Base-by-base conservation (phyloP, 805 yeast genomes). In the Ogataea pignaliae region DNA sequence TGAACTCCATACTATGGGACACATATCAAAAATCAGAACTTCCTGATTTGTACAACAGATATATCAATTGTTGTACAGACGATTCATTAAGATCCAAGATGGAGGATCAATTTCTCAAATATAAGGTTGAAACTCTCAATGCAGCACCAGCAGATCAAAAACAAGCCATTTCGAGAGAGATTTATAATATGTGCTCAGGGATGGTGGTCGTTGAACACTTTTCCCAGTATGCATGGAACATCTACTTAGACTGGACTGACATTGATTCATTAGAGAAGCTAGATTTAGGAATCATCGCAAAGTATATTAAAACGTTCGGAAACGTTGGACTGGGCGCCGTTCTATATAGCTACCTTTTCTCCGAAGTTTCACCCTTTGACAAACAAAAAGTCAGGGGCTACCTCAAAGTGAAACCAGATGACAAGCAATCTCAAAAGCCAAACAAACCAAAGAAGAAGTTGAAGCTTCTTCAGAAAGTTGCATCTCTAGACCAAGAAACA, bases 211-310 rank as follows among this genome's bases (percentile, higher is more conserved):
- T 91, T 13, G 75, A 78, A 34, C 77, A 83, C 17, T 72, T 74
- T 1, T 79, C 80, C 6, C 69, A 76, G 32, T 66, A 75, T 29
- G 87, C 89, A 1, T 90, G 96, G 96, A 70, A 73, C 33, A 56
- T 82, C 10, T 79, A 78, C 55, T 76, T 88, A 45, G 93, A 89
- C 50, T 85, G 91, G 84, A 29, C 37, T 21, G 96, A 89, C 60
- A 73, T 72, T 8, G 59, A 58, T 6, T 64, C 70, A 3, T 59
- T 88, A 5, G 63, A 68, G 10, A 72, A 73, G 2, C 58, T 85
- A 39, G 82, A 81, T 40, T 55, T 69, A 14, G 63, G 61, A 10
- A 58, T 71, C 4, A 50, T 87, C 2, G 52, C 71, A n/a, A 71
- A 65, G 31, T 87, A 78, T 56, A 66, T 86, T 36, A 65, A 66